Percentiles rank a stretch among this genome's conserved stretches.
Evolutionary conservation across 202 grass and related monocot species (phyloP).

Genomic region (Setaria italica): DNA sequence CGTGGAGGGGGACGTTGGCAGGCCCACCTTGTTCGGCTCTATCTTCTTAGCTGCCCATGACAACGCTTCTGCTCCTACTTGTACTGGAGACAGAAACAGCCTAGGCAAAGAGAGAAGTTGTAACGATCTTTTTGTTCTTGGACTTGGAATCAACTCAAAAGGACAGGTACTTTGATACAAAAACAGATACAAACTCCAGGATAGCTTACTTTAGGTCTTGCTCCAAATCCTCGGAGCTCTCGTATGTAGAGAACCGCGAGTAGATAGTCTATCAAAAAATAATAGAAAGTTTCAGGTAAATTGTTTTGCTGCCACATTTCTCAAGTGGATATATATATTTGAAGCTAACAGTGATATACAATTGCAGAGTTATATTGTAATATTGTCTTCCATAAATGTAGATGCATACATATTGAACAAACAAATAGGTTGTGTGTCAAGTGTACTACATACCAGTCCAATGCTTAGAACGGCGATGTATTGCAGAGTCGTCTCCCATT

Average conservation of each 20-base stretch:
- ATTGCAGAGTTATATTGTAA: neutral
- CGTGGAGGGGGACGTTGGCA: constrained; percentile 89
- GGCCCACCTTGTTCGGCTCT: constrained; percentile 80
- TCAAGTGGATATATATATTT: constrained; percentile 9
- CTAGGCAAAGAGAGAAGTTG: constrained; percentile 39
- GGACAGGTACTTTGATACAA: neutral
- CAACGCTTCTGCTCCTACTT: constrained; percentile 65
- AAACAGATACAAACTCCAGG: neutral
- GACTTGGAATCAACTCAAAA: neutral
- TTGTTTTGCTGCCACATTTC: neutral
- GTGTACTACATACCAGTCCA: constrained; percentile 64
- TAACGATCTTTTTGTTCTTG: neutral
- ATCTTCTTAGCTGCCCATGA: constrained; percentile 69
- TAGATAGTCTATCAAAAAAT: constrained; percentile 76
- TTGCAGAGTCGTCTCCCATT: constrained; percentile 93
- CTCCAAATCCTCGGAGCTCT: constrained; percentile 71
- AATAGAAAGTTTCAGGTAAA: constrained; percentile 40
- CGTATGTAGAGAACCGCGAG: constrained; percentile 70
- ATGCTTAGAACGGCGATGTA: constrained; percentile 79
- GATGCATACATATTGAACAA: neutral
- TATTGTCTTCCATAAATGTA: neutral
- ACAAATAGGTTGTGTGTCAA: constrained; percentile 1
- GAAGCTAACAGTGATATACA: neutral
- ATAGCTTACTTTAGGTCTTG: constrained; percentile 81
- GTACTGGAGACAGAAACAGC: constrained; percentile 73